These are phyloP conservation scores for Erigeron philadelphicus DNA, from an alignment of 140 eudicot species.

Conservation along the genomic window DNA sequence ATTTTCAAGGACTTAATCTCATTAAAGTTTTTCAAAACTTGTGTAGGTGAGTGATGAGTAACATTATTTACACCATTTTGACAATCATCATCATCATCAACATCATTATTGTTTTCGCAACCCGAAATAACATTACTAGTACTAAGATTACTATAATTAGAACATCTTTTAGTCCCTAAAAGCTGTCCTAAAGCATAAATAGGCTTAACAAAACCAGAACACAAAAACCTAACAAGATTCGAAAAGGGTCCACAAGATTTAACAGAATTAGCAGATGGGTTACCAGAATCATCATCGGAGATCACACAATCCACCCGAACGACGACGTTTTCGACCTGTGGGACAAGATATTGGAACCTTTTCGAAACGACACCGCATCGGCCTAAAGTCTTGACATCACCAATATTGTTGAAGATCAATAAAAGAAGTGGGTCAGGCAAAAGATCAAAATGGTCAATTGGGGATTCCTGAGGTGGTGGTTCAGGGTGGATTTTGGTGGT, in stretches of 20 bases:
- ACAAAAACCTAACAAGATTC: slow-evolving; percentile 38
- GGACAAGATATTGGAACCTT: slow-evolving; percentile 58
- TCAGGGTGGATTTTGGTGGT: slow-evolving; percentile 39
- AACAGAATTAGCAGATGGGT: slow-evolving; percentile 27
- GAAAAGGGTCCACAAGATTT: slow-evolving; percentile 48
- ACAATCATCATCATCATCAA: slow-evolving; percentile 34
- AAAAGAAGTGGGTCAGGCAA: slow-evolving; percentile 70
- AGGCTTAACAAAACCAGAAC: slow-evolving; percentile 58
- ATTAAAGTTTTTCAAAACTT: slow-evolving; percentile 54
- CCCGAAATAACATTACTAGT: slow-evolving; percentile 20
- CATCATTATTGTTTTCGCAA: slow-evolving; percentile 25
- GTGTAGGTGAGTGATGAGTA: slow-evolving; percentile 71
- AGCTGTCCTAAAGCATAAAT: slow-evolving; percentile 57
- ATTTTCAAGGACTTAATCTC: slow-evolving; percentile 49
- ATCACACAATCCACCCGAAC: slow-evolving; percentile 90
- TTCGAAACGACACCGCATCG: slow-evolving; percentile 69
- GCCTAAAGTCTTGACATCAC: slow-evolving; percentile 78
- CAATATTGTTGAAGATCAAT: slow-evolving; percentile 68
- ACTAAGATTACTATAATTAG: too few relatives aligned
- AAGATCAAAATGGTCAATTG: slow-evolving; percentile 56
- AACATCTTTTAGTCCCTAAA: slow-evolving; percentile 34
- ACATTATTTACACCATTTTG: slow-evolving; percentile 33
- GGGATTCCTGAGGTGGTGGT: slow-evolving; percentile 4
- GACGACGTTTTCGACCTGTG: slow-evolving; percentile 69
- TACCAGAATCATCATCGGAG: slow-evolving; percentile 67